Conservation (phyloP, 2,329 filamentous ascomycete genomes). For the Fusarium sp. region DNA sequence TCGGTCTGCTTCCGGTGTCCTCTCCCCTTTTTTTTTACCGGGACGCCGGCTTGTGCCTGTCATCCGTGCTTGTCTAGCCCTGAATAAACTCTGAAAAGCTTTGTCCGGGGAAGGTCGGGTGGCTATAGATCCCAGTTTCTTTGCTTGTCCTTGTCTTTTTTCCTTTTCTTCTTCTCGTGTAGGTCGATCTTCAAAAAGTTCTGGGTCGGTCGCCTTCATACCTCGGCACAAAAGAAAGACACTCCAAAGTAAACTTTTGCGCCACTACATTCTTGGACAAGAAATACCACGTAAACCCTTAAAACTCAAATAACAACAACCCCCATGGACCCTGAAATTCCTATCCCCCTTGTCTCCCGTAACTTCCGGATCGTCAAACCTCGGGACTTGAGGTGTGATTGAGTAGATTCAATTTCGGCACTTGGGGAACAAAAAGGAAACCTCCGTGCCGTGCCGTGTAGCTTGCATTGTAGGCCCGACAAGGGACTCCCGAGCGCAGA, state of each 20-base stretch:
- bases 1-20: neutral
- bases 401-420: constrained; percentile 18
- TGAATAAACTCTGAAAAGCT: neutral
- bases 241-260: neutral
- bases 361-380: neutral
- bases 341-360: neutral
- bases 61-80: neutral
- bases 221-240: neutral
- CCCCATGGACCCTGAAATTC: neutral
- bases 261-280: neutral
- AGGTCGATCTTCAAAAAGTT: neutral
- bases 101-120: constrained; percentile 2
- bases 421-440: neutral
- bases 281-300: neutral
- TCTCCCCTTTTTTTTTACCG: neutral
- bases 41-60: neutral
- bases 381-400: constrained; percentile 29
- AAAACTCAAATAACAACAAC: neutral
- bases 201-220: neutral
- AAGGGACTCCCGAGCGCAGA: neutral
- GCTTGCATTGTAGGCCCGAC: neutral
- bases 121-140: neutral
- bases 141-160: neutral
- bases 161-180: neutral
- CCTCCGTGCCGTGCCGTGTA: neutral